Evolutionary conservation across 2,329 filamentous ascomycete genomes (phyloP), one percentile per base, ranked within the genome.

Genomic region (Apiospora kogelbergensis): DNA sequence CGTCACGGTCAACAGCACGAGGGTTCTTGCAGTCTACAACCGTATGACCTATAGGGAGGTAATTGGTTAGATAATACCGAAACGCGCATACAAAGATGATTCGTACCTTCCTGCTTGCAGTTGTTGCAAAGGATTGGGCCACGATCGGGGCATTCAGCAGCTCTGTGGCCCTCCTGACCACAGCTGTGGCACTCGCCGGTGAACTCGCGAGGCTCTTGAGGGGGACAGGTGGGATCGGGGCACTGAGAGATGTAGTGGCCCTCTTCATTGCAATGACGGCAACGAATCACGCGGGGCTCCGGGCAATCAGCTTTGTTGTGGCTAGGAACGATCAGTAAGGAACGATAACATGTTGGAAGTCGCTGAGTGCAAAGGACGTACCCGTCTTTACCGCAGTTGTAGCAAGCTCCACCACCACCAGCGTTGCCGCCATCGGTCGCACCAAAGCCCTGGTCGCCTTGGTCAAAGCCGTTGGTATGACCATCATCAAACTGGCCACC

Each of bases 291-390:
- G 33, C 79, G 80, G 20, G 85, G 84, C 68, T 90, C 89, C 22
- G 87, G 74, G 74, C 90, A 91, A 9, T 91, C 89, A 1, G 84
- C 79, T 78, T 89, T 91, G 78, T 83, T 88, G 82, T 92, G 90
- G 17, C 89, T 86, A 68, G 17, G 46, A 42, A 44, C n/a, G 30
- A 9, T 60, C 30, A 60, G 53, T 17, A 33, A 60, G 20, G 17
- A 33, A n/a, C 17, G 37, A 13, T 30, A n/a, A 22, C 30, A 20
- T 30, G n/a, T 20, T 60, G 10, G 30, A 15, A 24, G 17, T 33
- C 45, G 65, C 75, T 70, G 71, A 63, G 44, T 41, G 22, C 40
- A n/a, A 44, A 60, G 60, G 33, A 75, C 80, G 73, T 77, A 83
- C 83, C 83, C 86, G 41, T 80, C 73, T 73, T 89, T 78, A 67